Percentiles rank a stretch among this genome's conserved stretches.
Evolutionary conservation across 2,329 filamentous ascomycete genomes (phyloP).

Genomic region (Dactylellina haptotyla): DNA sequence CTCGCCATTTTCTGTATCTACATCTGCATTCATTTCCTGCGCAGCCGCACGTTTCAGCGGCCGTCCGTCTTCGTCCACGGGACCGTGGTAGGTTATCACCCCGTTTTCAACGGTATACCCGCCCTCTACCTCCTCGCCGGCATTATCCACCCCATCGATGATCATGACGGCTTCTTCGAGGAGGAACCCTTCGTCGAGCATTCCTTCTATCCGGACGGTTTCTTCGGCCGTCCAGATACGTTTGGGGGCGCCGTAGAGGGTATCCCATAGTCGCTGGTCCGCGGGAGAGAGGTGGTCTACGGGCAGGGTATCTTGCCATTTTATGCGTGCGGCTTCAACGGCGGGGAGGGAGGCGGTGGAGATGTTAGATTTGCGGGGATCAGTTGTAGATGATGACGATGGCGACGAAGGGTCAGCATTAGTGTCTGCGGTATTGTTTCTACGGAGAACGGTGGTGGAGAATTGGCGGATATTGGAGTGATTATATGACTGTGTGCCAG

Average conservation of each 20-base stretch:
- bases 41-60: slow-evolving; percentile 11
- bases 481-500: neutral
- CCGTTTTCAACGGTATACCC: slow-evolving; percentile 38
- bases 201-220: slow-evolving; percentile 22
- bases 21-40: neutral
- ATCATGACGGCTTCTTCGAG: slow-evolving; percentile 42
- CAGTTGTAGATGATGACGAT: neutral
- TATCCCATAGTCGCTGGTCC: slow-evolving; percentile 38
- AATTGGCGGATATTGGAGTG: neutral
- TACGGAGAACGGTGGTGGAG: neutral
- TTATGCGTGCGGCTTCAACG: slow-evolving; percentile 24
- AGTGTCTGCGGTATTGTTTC: neutral
- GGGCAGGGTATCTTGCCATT: slow-evolving; percentile 44
- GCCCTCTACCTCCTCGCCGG: neutral
- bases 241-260: slow-evolving; percentile 41
- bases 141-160: slow-evolving; percentile 25
- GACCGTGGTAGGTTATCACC: slow-evolving; percentile 37
- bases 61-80: slow-evolving; percentile 35
- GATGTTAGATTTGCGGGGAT: slow-evolving; percentile 9
- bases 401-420: neutral
- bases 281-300: neutral
- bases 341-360: slow-evolving; percentile 3
- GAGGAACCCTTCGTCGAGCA: slow-evolving; percentile 29
- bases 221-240: slow-evolving; percentile 33
- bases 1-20: neutral